Percentiles rank a stretch among this genome's conserved stretches.
Evolutionary conservation across 345 rosid species (phyloP).

Genomic region (Salix caprea): DNA sequence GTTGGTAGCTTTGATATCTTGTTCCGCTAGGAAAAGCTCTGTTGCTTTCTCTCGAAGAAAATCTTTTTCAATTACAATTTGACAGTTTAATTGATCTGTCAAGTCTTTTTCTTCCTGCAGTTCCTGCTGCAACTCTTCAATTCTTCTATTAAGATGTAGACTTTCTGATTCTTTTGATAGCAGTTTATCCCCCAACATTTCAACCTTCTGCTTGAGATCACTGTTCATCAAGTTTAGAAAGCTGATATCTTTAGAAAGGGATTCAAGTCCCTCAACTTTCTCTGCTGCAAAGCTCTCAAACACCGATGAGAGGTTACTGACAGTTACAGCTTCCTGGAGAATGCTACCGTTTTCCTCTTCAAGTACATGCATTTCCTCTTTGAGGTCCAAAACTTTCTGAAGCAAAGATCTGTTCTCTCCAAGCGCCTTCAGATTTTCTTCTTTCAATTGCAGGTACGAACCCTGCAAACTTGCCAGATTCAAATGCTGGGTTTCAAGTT

Average conservation of each 20-base stretch:
- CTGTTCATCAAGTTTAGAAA: constrained; percentile 32
- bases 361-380: constrained; percentile 41
- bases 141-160: constrained; percentile 37
- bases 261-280: constrained; percentile 49
- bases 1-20: constrained; percentile 60
- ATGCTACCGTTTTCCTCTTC: constrained; percentile 52
- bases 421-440: constrained; percentile 44
- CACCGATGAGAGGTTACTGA: constrained; percentile 45
- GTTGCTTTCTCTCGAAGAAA: constrained; percentile 49
- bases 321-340: constrained; percentile 49
- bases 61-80: constrained; percentile 45
- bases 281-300: constrained; percentile 48
- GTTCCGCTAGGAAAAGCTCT: constrained; percentile 63
- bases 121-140: constrained; percentile 50
- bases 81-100: constrained; percentile 52
- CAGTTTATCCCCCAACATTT: constrained; percentile 43
- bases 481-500: constrained; percentile 35
- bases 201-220: constrained; percentile 47
- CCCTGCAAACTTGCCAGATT: constrained; percentile 47
- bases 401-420: constrained; percentile 43
- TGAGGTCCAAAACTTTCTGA: constrained; percentile 40
- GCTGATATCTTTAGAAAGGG: constrained; percentile 39
- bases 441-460: constrained; percentile 43
- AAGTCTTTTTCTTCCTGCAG: constrained; percentile 49
- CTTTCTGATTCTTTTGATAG: constrained; percentile 44